Base-by-base conservation (phyloP, 805 yeast species). In the Nakazawaea ishiwadae region DNA sequence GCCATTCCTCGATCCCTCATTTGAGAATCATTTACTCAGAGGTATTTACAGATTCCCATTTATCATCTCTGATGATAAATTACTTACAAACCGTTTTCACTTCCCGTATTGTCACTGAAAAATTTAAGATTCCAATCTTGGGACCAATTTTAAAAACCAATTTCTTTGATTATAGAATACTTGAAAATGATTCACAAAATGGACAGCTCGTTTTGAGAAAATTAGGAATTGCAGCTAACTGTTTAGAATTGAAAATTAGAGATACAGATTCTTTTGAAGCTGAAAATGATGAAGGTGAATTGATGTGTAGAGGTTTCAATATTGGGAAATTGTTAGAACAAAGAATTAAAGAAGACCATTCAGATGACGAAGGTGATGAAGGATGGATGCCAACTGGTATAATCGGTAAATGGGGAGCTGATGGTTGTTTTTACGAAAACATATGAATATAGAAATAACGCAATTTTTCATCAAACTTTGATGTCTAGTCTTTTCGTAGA, bases 381-480 rank as follows among this genome's bases (percentile, higher is more conserved):
- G 73, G 75, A 16, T 80, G 71, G 59, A 62, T 68, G 60, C 59
- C 63, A 9, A 63, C 73, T 3, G 73, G 72, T 5, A 62, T 79
- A 0, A 52, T 48, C 27, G 89, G 87, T 0, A 65, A 66, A 28
- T 81, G 81, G 71, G 90, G 88, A 11, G 64, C 58, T 21, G 91
- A 84, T 57, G 90, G 90, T 2, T 82, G 90, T 53, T 69, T 84
- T 44, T 84, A 83, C 54, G 69, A 67, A 49, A 62, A 54, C 29
- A 9, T 39, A 19, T 39, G 16, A 20, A n/a, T 28, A 12, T 16
- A 16, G 19, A n/a, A n/a, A n/a, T n/a, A n/a, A n/a, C n/a, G n/a
- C n/a, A n/a, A n/a, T n/a, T n/a, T n/a, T n/a, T n/a, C n/a, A n/a
- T n/a, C n/a, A n/a, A n/a, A n/a, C n/a, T n/a, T n/a, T n/a, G n/a